Evolutionary conservation across 345 rosid species (phyloP).

Genomic region (Hibiscus syriacus): DNA sequence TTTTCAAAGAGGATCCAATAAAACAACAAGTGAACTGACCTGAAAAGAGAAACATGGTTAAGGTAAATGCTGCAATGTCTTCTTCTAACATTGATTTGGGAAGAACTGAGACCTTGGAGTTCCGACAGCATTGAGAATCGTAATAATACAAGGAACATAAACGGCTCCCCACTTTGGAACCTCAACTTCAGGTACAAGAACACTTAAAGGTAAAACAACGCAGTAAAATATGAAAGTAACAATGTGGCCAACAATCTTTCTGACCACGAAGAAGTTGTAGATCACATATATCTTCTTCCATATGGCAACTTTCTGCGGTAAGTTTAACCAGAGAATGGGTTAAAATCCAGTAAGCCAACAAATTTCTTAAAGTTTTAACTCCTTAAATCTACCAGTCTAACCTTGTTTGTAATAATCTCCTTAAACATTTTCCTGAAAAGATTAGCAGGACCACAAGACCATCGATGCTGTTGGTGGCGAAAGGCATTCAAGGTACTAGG

Average conservation of each 20-base stretch:
- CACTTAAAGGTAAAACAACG: not conserved
- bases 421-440: slow-evolving; percentile 86
- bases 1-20: slow-evolving; percentile 97
- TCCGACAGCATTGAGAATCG: not conserved
- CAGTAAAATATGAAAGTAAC: not conserved
- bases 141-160: not conserved
- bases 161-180: not conserved
- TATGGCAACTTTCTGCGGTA: not conserved
- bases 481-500: slow-evolving; percentile 88
- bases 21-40: slow-evolving; percentile 73
- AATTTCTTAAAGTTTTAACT: not conserved
- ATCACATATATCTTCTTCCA: not conserved
- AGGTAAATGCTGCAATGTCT: not conserved
- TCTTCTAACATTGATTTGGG: slow-evolving; percentile 33
- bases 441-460: slow-evolving; percentile 40
- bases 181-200: not conserved
- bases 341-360: not conserved
- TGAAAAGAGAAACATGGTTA: slow-evolving; percentile 14
- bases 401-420: slow-evolving; percentile 79
- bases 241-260: not conserved
- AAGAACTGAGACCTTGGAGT: not conserved
- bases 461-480: slow-evolving; percentile 57
- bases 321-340: not conserved
- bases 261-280: not conserved
- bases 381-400: not conserved